These are phyloP conservation scores for Coniochaeta pulveracea DNA, from an alignment of 2,329 filamentous ascomycete species.

Conservation along the genomic window DNA sequence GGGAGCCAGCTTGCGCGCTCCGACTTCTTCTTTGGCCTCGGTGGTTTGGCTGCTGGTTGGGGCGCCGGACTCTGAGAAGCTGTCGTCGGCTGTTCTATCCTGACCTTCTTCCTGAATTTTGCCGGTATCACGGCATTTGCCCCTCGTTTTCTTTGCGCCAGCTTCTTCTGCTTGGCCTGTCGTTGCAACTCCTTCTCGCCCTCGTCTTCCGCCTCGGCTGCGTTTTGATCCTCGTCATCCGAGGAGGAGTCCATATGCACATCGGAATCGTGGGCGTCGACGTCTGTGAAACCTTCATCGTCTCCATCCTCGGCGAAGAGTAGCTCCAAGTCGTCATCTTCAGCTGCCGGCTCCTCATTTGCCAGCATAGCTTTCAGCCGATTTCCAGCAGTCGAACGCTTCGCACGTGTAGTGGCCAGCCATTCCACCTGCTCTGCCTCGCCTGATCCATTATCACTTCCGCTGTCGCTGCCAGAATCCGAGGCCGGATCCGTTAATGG, in stretches of 20 bases:
- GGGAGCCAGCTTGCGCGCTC: constrained; percentile 49
- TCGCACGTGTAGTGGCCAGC: constrained; percentile 62
- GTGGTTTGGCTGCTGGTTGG: constrained; percentile 24
- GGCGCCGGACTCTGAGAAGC: constrained; percentile 16
- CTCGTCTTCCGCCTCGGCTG: constrained; percentile 59
- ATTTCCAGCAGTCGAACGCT: constrained; percentile 73
- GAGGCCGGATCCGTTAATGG: constrained; percentile 21
- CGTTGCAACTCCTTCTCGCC: constrained; percentile 82
- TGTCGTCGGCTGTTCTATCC: constrained; percentile 47
- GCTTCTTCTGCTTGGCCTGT: constrained; percentile 56
- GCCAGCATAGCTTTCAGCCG: constrained; percentile 70
- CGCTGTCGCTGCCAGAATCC: constrained; percentile 23
- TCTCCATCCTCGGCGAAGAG: constrained; percentile 66
- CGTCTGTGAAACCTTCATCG: constrained; percentile 59
- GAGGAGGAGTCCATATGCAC: constrained; percentile 78
- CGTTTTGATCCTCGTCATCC: constrained; percentile 69
- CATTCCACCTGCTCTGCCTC: constrained; percentile 41
- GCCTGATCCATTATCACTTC: constrained; percentile 20
- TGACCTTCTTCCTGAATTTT: constrained; percentile 64
- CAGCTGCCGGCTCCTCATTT: constrained; percentile 49
- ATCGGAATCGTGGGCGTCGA: constrained; percentile 57
- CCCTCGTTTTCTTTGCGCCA: constrained; percentile 67
- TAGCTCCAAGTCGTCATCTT: constrained; percentile 56
- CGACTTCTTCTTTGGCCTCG: constrained; percentile 47
- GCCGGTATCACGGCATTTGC: constrained; percentile 63